Percentiles rank a stretch among this genome's conserved stretches.
phyloP scores from a whole-genome alignment of 2,329 filamentous ascomycete genomes.

The Penicillium aurantiogriseum region DNA sequence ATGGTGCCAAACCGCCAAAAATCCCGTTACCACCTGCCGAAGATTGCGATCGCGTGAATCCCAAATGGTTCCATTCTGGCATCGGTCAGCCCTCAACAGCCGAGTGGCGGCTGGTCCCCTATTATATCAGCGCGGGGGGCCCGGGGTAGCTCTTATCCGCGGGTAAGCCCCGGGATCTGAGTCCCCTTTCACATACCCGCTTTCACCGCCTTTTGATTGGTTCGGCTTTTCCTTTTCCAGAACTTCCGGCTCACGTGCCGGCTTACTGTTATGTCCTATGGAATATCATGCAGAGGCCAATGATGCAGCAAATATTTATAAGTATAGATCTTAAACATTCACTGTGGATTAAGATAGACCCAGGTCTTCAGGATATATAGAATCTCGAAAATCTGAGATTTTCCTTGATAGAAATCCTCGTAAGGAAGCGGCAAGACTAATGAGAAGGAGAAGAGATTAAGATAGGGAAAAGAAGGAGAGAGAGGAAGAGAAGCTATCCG shows the following conservation, averaged over 20 bases:
- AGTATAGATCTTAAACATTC: neutral
- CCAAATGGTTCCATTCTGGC: neutral
- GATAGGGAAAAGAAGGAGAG: too few relatives aligned
- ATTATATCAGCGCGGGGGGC: slow-evolving; percentile 4
- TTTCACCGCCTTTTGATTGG: slow-evolving; percentile 3
- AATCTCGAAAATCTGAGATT: neutral
- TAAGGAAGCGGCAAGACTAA: too few relatives aligned
- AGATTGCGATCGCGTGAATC: slow-evolving; percentile 3
- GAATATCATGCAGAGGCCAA: neutral
- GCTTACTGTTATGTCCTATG: neutral
- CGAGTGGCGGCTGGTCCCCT: slow-evolving; percentile 7
- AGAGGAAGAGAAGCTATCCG: too few relatives aligned
- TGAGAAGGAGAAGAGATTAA: too few relatives aligned
- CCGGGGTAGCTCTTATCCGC: slow-evolving; percentile 13
- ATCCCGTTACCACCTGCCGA: slow-evolving; percentile 12
- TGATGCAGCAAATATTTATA: neutral
- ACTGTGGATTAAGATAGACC: neutral
- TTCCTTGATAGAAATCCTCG: neutral
- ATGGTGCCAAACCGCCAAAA: slow-evolving; percentile 2
- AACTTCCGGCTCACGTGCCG: neutral
- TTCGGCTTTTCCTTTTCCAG: neutral
- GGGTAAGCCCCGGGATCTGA: slow-evolving; percentile 3
- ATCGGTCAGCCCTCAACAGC: slow-evolving; percentile 8
- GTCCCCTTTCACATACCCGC: neutral
- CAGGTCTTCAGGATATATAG: neutral